phyloP scores from a whole-genome alignment of 148 eudicot genomes.

The Amaranthus cruentus region DNA sequence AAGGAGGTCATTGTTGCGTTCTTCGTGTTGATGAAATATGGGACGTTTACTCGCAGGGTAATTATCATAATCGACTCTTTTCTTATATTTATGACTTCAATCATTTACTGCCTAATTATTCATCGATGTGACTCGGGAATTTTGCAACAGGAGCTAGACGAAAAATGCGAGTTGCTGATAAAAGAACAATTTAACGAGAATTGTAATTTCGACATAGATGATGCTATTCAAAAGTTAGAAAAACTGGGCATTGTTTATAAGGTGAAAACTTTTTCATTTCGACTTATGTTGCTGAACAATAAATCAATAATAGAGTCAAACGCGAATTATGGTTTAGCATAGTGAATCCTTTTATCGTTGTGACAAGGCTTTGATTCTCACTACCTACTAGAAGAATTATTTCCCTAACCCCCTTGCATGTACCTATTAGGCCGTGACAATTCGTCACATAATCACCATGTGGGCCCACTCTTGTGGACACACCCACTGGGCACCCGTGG shows the following conservation, averaged over 20 bases:
- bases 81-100: neutral
- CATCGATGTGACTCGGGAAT: neutral
- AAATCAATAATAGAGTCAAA: too few relatives aligned
- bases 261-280: constrained; percentile 32
- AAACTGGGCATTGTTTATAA: constrained; percentile 63
- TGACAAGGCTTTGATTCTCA: too few relatives aligned
- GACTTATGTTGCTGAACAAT: too few relatives aligned
- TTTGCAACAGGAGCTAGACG: constrained; percentile 67
- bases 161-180: constrained; percentile 63
- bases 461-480: too few relatives aligned
- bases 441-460: too few relatives aligned
- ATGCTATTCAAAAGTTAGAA: constrained; percentile 71
- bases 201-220: constrained; percentile 84
- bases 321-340: too few relatives aligned
- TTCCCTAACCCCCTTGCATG: too few relatives aligned
- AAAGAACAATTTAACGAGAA: constrained; percentile 61
- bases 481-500: too few relatives aligned
- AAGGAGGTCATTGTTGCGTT: constrained; percentile 79
- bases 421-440: too few relatives aligned
- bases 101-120: neutral
- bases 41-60: constrained; percentile 63
- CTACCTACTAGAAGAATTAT: too few relatives aligned
- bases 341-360: too few relatives aligned
- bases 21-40: constrained; percentile 71
- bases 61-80: neutral